These are phyloP conservation scores for Pilatotrama ljubarskyi DNA, from an alignment of 768 basidiomycete genomes.

Conservation along the genomic window DNA sequence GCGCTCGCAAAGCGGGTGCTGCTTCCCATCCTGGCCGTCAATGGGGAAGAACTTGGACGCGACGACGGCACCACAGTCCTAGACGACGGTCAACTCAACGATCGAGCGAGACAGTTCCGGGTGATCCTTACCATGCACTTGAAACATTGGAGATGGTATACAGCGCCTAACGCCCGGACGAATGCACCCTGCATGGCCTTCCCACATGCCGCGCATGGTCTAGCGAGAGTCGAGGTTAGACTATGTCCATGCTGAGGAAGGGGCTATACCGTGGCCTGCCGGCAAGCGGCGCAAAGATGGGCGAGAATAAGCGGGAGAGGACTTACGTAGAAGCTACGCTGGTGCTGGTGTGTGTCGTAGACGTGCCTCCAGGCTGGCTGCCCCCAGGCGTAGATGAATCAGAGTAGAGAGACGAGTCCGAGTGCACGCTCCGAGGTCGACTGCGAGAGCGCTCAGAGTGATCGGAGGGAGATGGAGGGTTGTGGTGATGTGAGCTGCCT, in stretches of 20 bases:
- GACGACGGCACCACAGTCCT: slow-evolving; percentile 97
- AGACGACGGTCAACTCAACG: slow-evolving; percentile 16
- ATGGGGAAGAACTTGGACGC: slow-evolving; percentile 99
- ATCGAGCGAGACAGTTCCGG: slow-evolving; percentile 8
- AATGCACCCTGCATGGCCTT: slow-evolving; percentile 92
- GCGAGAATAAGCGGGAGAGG: slow-evolving; percentile 3
- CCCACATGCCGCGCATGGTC: slow-evolving; percentile 75
- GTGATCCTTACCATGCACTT: slow-evolving; percentile 79
- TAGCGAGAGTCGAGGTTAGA: slow-evolving; percentile 30
- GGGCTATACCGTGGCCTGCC: background rate
- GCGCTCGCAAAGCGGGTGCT: slow-evolving; percentile 94
- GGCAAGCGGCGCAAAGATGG: background rate
- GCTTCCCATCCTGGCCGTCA: slow-evolving; percentile 85
- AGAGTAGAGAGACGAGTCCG: slow-evolving; percentile 55
- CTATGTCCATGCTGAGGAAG: slow-evolving; percentile 19
- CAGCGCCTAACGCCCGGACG: slow-evolving; percentile 90
- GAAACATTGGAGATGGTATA: slow-evolving; percentile 98
- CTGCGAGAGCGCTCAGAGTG: slow-evolving; percentile 50
- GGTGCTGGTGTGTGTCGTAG: slow-evolving; percentile 56
- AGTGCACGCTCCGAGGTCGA: slow-evolving; percentile 40
- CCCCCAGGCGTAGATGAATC: slow-evolving; percentile 52
- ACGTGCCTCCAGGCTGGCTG: slow-evolving; percentile 41
- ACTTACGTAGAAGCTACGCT: slow-evolving; percentile 63
- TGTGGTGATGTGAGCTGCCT: slow-evolving; percentile 48
- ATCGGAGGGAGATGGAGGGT: slow-evolving; percentile 51